A percentile compares a stretch with the other conserved stretches of the same genome.
These are phyloP conservation scores for Neurospora cerealis DNA, from an alignment of 495 filamentous ascomycete genomes.

Conservation along the genomic window DNA sequence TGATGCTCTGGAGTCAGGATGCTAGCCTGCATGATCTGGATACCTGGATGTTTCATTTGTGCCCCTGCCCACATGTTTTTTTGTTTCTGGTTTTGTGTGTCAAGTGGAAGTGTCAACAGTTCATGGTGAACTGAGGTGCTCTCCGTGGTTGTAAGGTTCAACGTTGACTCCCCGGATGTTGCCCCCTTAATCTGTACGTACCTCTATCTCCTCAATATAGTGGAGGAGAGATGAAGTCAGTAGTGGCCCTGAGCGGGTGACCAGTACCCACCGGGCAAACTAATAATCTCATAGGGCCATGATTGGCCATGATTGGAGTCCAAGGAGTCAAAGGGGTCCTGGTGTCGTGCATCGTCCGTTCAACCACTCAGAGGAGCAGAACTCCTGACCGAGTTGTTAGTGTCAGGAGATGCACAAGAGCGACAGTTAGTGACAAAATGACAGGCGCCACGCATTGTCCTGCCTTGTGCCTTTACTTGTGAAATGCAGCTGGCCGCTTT, in stretches of 20 bases:
- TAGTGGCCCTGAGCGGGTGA: not conserved
- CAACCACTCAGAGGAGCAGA: not conserved
- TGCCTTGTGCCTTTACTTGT: not conserved
- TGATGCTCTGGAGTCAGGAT: not conserved
- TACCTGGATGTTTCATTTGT: not conserved
- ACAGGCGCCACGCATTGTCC: not conserved
- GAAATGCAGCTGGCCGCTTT: constrained; percentile 7
- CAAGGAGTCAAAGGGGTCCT: not conserved
- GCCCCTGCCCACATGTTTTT: not conserved
- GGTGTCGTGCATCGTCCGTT: not conserved
- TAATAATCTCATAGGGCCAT: not conserved
- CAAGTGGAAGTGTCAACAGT: not conserved
- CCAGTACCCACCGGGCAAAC: not conserved
- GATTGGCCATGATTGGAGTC: not conserved
- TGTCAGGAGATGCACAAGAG: not conserved
- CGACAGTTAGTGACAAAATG: not conserved
- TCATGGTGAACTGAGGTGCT: not conserved
- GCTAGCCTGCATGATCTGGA: not conserved
- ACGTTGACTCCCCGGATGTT: not conserved
- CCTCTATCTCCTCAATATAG: not conserved
- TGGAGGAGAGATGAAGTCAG: not conserved
- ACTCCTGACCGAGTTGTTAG: not conserved
- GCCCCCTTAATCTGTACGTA: not conserved
- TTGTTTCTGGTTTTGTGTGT: not conserved
- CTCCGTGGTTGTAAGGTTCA: not conserved